A percentile compares a stretch with the other conserved stretches of the same genome.
These are phyloP conservation scores for Calonectria pseudoturangicola DNA, from an alignment of 2,329 filamentous ascomycete genomes.

Conservation along the genomic window DNA sequence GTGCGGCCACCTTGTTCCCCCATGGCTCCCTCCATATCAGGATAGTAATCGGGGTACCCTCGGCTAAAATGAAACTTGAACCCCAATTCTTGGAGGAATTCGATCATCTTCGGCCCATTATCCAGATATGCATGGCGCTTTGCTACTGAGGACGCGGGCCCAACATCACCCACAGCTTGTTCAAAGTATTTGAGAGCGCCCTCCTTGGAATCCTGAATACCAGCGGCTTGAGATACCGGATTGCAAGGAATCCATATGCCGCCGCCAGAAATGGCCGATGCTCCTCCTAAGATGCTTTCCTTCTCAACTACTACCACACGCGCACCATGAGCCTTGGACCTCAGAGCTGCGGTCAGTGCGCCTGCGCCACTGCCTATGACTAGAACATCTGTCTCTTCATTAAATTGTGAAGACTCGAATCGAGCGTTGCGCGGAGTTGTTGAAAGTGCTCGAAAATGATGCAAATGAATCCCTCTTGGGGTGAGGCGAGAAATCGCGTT, in stretches of 20 bases:
- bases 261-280: conserved; percentile 7
- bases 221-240: neutral
- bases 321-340: neutral
- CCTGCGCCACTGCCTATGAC: conserved; percentile 6
- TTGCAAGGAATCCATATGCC: conserved; percentile 17
- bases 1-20: neutral
- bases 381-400: conserved; percentile 15
- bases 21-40: conserved; percentile 8
- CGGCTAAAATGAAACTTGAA: conserved; percentile 19
- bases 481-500: neutral
- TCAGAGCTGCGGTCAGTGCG: neutral
- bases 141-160: neutral
- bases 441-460: neutral
- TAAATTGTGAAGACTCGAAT: neutral
- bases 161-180: conserved; percentile 5
- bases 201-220: conserved; percentile 8
- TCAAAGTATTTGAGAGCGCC: conserved; percentile 18
- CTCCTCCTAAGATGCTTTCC: conserved; percentile 10
- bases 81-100: neutral
- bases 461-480: neutral
- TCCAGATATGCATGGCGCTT: conserved; percentile 7
- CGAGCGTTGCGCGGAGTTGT: neutral
- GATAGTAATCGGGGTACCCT: conserved; percentile 9
- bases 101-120: neutral
- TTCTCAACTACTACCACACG: conserved; percentile 16